Percentiles rank a stretch among this genome's conserved stretches.
phyloP scores from a whole-genome alignment of 331 rosid genomes.

The Quercus tomentella region DNA sequence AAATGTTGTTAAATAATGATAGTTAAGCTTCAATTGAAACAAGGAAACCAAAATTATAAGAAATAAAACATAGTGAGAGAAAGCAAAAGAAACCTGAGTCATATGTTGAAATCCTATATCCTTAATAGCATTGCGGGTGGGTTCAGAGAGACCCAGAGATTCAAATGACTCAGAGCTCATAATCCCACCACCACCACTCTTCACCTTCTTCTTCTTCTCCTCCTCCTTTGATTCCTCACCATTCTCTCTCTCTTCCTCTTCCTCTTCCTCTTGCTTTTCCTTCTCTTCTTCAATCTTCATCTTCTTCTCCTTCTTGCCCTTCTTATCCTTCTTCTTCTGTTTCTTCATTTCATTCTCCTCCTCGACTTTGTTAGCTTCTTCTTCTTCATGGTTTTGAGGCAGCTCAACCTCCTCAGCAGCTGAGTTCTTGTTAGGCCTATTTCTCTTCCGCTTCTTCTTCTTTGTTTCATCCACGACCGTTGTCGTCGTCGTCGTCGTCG shows the following conservation, averaged over 20 bases:
- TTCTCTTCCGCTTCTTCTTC: conserved; percentile 43
- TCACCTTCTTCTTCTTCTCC: conserved; percentile 30
- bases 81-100: conserved; percentile 66
- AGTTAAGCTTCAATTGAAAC: not conserved
- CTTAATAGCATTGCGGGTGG: conserved; percentile 53
- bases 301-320: not conserved
- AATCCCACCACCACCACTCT: conserved; percentile 53
- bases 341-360: not conserved
- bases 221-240: conserved; percentile 5
- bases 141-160: conserved; percentile 57
- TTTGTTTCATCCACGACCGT: conserved; percentile 12
- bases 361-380: not conserved
- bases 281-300: not conserved
- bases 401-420: conserved; percentile 13
- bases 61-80: not conserved
- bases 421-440: conserved; percentile 28
- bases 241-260: not conserved
- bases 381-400: not conserved
- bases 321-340: not conserved
- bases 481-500: conserved; percentile 1
- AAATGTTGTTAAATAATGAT: no score
- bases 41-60: not conserved
- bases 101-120: conserved; percentile 65
- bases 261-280: not conserved
- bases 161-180: conserved; percentile 57